Percentiles rank a stretch among this genome's conserved stretches.
Evolutionary conservation across 495 filamentous ascomycete species (phyloP).

Genomic region (Penicillium diatomitis): DNA sequence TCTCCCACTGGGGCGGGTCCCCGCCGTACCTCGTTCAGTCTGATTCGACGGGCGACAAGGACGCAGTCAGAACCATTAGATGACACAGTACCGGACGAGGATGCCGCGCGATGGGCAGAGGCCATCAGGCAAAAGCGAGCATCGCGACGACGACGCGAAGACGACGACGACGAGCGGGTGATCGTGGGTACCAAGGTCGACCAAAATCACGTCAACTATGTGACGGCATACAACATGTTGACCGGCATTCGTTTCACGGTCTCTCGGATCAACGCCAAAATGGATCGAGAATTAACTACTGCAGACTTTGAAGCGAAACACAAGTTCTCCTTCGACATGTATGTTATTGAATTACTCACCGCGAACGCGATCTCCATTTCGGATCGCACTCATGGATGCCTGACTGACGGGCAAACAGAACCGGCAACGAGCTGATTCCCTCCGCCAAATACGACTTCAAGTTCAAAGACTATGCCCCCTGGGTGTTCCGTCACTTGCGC

Average conservation of each 20-base stretch:
- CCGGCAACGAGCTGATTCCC: slow-evolving; percentile 92
- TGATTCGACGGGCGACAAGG: slow-evolving; percentile 72
- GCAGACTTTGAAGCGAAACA: slow-evolving; percentile 86
- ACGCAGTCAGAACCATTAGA: slow-evolving; percentile 79
- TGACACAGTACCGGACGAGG: slow-evolving; percentile 77
- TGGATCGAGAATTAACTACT: slow-evolving; percentile 78
- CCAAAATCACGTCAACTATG: slow-evolving; percentile 95
- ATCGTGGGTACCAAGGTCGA: slow-evolving; percentile 98
- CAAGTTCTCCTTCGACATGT: slow-evolving; percentile 99
- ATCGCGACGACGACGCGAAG: slow-evolving; percentile 69
- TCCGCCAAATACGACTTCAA: slow-evolving; percentile 99
- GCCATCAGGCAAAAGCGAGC: slow-evolving; percentile 83
- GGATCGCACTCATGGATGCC: too few relatives aligned
- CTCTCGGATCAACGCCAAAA: slow-evolving; percentile 92
- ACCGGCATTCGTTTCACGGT: slow-evolving; percentile 97
- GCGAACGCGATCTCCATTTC: too few relatives aligned
- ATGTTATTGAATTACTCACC: slow-evolving; percentile 14
- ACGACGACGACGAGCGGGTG: slow-evolving; percentile 88
- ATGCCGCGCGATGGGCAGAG: slow-evolving; percentile 87
- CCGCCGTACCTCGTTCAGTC: slow-evolving; percentile 70
- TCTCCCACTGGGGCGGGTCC: slow-evolving; percentile 61
- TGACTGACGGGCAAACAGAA: slow-evolving; percentile 39
- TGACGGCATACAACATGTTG: slow-evolving; percentile 98
- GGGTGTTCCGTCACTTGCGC: slow-evolving; percentile 94
- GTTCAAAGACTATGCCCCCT: slow-evolving; percentile 99